Conservation (phyloP, 2,329 filamentous ascomycete species). For the Clonostachys rhizophaga region DNA sequence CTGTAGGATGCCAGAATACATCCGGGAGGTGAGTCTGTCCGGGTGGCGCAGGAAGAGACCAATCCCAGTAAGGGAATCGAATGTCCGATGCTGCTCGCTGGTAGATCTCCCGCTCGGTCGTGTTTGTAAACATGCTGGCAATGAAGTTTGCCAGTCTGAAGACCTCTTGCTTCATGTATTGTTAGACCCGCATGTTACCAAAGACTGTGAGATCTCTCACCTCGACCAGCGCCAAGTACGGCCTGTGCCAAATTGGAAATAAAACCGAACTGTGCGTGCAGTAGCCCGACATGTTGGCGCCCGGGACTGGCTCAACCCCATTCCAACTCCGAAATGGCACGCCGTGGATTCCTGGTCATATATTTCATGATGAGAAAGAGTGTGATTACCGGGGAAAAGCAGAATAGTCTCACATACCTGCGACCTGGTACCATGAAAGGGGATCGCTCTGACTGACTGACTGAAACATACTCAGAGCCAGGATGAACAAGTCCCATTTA, state of each 20-base stretch:
- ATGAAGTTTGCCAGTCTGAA: conserved; percentile 31
- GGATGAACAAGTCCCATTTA: conserved; percentile 72
- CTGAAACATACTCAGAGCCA: conserved; percentile 71
- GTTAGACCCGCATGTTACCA: background rate
- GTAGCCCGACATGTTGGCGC: conserved; percentile 60
- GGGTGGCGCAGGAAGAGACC: conserved; percentile 42
- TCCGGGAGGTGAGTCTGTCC: conserved; percentile 42
- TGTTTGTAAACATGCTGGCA: conserved; percentile 40
- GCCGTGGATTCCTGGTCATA: conserved; percentile 67
- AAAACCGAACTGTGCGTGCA: conserved; percentile 72
- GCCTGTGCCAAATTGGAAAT: conserved; percentile 80
- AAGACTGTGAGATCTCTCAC: conserved; percentile 18
- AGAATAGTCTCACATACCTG: conserved; percentile 45
- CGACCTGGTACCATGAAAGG: conserved; percentile 74
- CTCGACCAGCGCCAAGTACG: conserved; percentile 64
- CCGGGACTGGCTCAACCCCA: conserved; percentile 40
- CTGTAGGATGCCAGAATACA: conserved; percentile 38
- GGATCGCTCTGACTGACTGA: conserved; percentile 55
- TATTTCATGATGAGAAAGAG: conserved; percentile 1
- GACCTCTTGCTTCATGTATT: conserved; percentile 24
- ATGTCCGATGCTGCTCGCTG: conserved; percentile 43
- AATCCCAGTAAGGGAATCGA: conserved; percentile 57
- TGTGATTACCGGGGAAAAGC: background rate
- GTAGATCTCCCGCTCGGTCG: conserved; percentile 41
- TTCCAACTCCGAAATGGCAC: conserved; percentile 59